These are phyloP conservation scores for Lenwebbia sp. DNA, from an alignment of 345 rosid species.

Conservation along the genomic window DNA sequence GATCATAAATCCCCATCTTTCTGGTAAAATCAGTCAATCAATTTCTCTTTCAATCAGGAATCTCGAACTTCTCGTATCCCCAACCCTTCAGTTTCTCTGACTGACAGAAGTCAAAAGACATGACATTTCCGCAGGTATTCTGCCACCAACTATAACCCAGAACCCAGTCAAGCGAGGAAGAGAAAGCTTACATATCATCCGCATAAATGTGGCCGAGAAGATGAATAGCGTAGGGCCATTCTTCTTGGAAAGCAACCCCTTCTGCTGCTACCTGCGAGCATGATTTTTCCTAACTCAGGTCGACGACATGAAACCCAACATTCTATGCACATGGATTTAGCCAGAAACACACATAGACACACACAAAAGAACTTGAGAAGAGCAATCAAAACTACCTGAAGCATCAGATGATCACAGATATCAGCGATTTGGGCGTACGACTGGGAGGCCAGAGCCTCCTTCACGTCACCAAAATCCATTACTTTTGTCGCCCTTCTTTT, in stretches of 20 bases:
- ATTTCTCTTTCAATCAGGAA: not conserved
- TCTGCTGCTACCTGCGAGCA: conserved; percentile 51
- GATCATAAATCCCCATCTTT: not conserved
- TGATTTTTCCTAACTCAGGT: not conserved
- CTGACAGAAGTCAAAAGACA: not conserved
- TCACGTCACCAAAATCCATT: conserved; percentile 66
- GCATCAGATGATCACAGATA: conserved; percentile 69
- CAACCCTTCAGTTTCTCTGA: not conserved
- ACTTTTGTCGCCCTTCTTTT: not conserved
- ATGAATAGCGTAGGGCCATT: conserved; percentile 90
- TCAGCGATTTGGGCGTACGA: conserved; percentile 58
- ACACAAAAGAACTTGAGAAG: not conserved
- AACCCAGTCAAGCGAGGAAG: not conserved
- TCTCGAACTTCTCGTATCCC: not conserved
- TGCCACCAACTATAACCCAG: not conserved
- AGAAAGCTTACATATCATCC: conserved; percentile 44
- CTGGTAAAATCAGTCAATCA: not conserved
- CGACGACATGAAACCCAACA: not conserved
- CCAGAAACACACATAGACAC: not conserved
- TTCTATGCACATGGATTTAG: not conserved
- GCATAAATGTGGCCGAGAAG: conserved; percentile 59
- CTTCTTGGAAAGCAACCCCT: conserved; percentile 57
- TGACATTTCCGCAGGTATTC: not conserved
- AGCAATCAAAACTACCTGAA: conserved; percentile 29
- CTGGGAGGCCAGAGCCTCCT: conserved; percentile 46